Conservation (phyloP, 2,329 filamentous ascomycete genomes). For the Neonectria ditissima region DNA sequence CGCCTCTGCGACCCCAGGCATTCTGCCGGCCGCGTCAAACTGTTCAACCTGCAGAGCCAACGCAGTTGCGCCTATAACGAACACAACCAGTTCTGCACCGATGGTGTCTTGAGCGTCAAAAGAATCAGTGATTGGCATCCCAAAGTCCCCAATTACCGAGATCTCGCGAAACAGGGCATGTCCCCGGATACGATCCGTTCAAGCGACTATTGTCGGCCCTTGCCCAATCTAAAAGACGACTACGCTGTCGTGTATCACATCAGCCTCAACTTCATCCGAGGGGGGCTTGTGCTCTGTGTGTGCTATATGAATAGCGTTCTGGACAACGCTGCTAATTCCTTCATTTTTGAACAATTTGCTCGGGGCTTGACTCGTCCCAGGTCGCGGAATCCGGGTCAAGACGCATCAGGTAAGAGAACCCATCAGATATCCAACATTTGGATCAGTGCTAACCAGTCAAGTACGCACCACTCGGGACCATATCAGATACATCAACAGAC, state of each 20-base stretch:
- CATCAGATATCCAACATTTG: background rate
- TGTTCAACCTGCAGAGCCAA: background rate
- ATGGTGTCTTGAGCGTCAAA: background rate
- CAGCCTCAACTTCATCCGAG: background rate
- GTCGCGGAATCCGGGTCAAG: no score
- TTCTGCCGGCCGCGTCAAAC: background rate
- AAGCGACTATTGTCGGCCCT: background rate
- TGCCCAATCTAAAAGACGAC: background rate
- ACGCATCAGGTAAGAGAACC: background rate
- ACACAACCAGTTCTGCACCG: background rate
- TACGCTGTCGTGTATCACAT: background rate
- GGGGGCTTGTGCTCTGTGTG: background rate
- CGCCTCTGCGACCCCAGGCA: background rate
- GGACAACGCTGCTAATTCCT: background rate
- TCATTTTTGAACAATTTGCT: background rate
- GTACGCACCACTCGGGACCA: no score
- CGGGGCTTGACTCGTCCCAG: fast-evolving
- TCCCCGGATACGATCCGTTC: background rate
- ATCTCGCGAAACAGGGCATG: background rate
- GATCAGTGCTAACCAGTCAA: background rate
- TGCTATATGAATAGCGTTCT: background rate
- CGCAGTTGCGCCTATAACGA: background rate
- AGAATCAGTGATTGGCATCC: no score
- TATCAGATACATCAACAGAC: background rate
- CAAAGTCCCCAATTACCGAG: background rate